These are phyloP conservation scores for Blastobotrys malaysiensis DNA, from an alignment of 1,139 yeast genomes.

Conservation along the genomic window DNA sequence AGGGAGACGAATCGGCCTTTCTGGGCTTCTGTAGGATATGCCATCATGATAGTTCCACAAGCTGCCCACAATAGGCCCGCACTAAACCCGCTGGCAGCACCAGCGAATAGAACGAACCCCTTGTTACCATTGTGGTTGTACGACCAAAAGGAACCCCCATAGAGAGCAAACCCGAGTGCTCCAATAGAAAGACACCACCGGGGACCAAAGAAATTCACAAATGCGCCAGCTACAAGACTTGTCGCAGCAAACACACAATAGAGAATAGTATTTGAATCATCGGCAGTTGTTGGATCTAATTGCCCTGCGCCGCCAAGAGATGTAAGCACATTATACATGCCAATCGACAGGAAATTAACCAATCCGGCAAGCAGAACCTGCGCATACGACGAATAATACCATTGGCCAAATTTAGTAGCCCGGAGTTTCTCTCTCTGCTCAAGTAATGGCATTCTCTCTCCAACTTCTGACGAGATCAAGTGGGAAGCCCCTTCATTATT, in stretches of 20 bases:
- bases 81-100: slow-evolving; percentile 52
- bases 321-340: slow-evolving; percentile 52
- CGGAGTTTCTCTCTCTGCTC: neutral
- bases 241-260: slow-evolving; percentile 48
- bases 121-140: slow-evolving; percentile 42
- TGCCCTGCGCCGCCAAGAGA: slow-evolving; percentile 49
- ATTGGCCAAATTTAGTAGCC: neutral
- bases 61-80: slow-evolving; percentile 56
- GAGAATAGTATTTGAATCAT: slow-evolving; percentile 47
- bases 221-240: slow-evolving; percentile 52
- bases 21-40: slow-evolving; percentile 47
- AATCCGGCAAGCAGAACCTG: slow-evolving; percentile 28
- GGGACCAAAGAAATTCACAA: slow-evolving; percentile 44
- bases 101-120: slow-evolving; percentile 52
- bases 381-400: slow-evolving; percentile 10
- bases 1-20: slow-evolving; percentile 47
- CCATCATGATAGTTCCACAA: slow-evolving; percentile 49
- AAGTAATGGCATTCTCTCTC: neutral
- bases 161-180: slow-evolving; percentile 48
- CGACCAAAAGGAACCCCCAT: slow-evolving; percentile 45
- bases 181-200: slow-evolving; percentile 44
- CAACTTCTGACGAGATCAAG: neutral
- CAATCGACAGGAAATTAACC: slow-evolving; percentile 51
- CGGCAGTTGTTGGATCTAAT: slow-evolving; percentile 31
- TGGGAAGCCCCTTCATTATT: neutral